Base-by-base conservation (phyloP, 345 rosid species). In the Bruguiera sexangula region DNA sequence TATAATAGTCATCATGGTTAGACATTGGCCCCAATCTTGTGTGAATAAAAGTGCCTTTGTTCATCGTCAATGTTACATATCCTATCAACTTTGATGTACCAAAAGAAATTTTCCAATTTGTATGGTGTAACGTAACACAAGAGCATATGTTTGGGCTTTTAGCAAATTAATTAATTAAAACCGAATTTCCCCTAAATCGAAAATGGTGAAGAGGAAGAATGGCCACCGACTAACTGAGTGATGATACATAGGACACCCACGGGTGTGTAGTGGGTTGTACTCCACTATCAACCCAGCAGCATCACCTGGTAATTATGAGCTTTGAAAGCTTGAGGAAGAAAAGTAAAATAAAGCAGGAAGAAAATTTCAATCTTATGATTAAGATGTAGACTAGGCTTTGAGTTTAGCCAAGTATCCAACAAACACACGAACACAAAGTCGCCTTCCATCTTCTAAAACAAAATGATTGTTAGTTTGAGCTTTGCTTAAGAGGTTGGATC, bases 401-500 rank as follows among this genome's bases (percentile, higher is more conserved):
- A 29, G 67, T 71, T 65, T 62, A 75, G 79, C 77, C 67, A 72
- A 74, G 79, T 16, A 80, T 79, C 81, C 84, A 77, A 79, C 83
- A 54, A 72, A 64, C 64, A 64, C 63, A 67, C 36, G 43, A 43
- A 55, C 59, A 59, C 51, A 64, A 81, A 71, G 79, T 73, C 16
- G 67, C 70, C 78, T 83, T 77, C 76, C 71, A 71, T 72, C 77
- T 83, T 85, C 81, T 60, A 76, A 75, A 75, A 73, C 86, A 79
- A 76, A 80, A 85, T 83, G 85, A 80, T 83, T 39, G 58, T 18
- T 10, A 8, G 27, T 62, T 82, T 69, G 76, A 74, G 80, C 75
- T 79, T 78, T 71, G 78, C 75, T 65, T 69, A 20, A 67, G 72
- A 72, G 71, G 24, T 80, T 60, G 74, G 80, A 74, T 72, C 78